Evolutionary conservation across 2,329 filamentous ascomycete genomes (phyloP).

Genomic region (Neopestalotiopsis sp.): DNA sequence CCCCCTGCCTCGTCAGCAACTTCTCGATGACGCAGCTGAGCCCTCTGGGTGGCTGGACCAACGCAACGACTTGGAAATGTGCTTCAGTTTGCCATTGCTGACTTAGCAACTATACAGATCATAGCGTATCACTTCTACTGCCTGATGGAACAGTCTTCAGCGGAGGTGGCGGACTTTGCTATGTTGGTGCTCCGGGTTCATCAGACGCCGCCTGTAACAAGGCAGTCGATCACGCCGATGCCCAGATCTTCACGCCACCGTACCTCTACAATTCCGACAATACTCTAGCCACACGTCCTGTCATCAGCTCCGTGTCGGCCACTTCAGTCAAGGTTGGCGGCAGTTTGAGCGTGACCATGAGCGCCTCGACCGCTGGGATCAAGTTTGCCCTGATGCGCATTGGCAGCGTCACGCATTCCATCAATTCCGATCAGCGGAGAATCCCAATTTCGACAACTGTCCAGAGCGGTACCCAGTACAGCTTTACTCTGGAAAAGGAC

Average conservation of each 20-base stretch:
- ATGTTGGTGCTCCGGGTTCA: constrained; percentile 32
- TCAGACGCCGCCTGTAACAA: constrained; percentile 36
- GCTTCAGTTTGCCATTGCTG: not conserved
- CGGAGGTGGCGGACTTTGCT: constrained; percentile 59
- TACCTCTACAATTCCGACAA: constrained; percentile 58
- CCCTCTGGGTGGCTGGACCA: not conserved
- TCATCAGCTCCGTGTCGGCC: constrained; percentile 40
- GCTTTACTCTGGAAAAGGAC: constrained; percentile 49
- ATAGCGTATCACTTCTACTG: constrained; percentile 53
- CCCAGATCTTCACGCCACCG: constrained; percentile 58
- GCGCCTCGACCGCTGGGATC: constrained; percentile 26
- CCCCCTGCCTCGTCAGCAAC: no score
- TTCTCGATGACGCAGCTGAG: not conserved
- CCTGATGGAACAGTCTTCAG: constrained; percentile 55
- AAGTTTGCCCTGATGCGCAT: constrained; percentile 51
- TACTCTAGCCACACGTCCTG: constrained; percentile 42
- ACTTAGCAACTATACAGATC: constrained; percentile 35
- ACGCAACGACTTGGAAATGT: not conserved
- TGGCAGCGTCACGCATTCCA: constrained; percentile 56
- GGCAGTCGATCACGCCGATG: constrained; percentile 56
- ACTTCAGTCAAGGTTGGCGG: constrained; percentile 35
- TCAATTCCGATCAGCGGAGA: constrained; percentile 63
- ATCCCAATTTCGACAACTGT: constrained; percentile 44
- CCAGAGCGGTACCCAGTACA: constrained; percentile 38
- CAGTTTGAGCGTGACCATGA: constrained; percentile 34